A percentile compares a stretch with the other conserved stretches of the same genome.
phyloP scores from a whole-genome alignment of 352 stramenopile species.

The Sclerospora graminicola region DNA sequence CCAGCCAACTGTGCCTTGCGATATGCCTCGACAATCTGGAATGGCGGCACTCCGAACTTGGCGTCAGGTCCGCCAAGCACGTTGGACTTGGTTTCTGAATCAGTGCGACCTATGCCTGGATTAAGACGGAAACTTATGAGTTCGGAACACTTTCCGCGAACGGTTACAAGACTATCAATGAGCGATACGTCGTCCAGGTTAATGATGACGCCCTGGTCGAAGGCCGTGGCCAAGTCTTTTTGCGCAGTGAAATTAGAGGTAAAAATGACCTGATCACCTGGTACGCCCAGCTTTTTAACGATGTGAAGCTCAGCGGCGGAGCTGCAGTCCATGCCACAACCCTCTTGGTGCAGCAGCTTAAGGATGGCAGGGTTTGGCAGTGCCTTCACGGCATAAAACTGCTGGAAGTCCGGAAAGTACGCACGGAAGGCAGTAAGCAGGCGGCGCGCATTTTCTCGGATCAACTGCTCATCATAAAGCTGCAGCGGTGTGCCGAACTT shows the following conservation, averaged over 20 bases:
- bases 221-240: slow-evolving; percentile 57
- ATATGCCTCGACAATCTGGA: slow-evolving; percentile 85
- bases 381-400: slow-evolving; percentile 87
- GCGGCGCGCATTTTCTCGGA: slow-evolving; percentile 63
- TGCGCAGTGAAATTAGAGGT: slow-evolving; percentile 86
- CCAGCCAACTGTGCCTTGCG: slow-evolving; percentile 66
- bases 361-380: slow-evolving; percentile 84
- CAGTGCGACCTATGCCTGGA: slow-evolving; percentile 75
- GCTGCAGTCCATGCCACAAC: slow-evolving; percentile 86
- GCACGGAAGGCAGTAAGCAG: slow-evolving; percentile 62
- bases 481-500: slow-evolving; percentile 82
- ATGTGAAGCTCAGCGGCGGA: slow-evolving; percentile 79
- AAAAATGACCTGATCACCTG: slow-evolving; percentile 76
- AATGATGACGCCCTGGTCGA: slow-evolving; percentile 77
- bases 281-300: slow-evolving; percentile 60
- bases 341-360: slow-evolving; percentile 71
- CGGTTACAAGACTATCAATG: slow-evolving; percentile 60
- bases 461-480: slow-evolving; percentile 82
- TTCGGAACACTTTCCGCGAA: slow-evolving; percentile 63
- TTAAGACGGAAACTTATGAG: slow-evolving; percentile 86
- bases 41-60: slow-evolving; percentile 84
- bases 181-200: slow-evolving; percentile 84
- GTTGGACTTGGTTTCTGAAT: slow-evolving; percentile 86
- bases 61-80: slow-evolving; percentile 79
- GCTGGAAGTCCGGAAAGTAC: slow-evolving; percentile 76